Conservation (phyloP, 2,329 filamentous ascomycete genomes). For the Colletotrichum higginsianum region DNA sequence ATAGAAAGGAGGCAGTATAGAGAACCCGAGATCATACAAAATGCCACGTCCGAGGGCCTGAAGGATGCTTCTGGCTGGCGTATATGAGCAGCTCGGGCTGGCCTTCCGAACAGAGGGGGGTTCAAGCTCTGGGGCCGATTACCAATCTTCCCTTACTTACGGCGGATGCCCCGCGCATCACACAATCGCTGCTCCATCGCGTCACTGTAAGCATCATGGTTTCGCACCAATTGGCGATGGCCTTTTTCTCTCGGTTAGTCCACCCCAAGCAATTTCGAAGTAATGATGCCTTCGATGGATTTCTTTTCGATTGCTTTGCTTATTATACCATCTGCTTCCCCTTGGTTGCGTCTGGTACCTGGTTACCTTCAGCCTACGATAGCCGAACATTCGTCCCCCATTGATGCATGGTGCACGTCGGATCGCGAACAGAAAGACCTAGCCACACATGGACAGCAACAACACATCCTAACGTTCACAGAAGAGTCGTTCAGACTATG, state of each 20-base stretch:
- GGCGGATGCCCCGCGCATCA: not conserved
- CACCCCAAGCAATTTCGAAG: not conserved
- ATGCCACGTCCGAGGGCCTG: not conserved
- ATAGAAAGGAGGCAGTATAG: too few species aligned
- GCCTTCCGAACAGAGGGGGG: constrained; percentile 10
- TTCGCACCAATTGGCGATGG: not conserved
- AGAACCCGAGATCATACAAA: too few species aligned
- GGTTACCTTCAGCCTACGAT: not conserved
- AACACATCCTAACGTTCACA: not conserved
- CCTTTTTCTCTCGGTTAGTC: not conserved
- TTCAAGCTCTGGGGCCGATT: not conserved
- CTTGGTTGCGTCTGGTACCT: too few species aligned
- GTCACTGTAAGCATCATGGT: not conserved
- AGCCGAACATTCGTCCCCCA: not conserved
- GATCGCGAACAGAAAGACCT: too few species aligned
- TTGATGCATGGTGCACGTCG: too few species aligned
- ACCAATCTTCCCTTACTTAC: not conserved
- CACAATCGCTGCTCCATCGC: constrained; percentile 20
- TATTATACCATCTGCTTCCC: not conserved
- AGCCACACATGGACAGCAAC: not conserved
- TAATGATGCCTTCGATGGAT: constrained; percentile 3
- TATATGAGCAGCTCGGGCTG: constrained; percentile 15
- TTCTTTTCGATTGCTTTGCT: not conserved
- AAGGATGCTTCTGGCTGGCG: not conserved
- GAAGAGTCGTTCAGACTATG: too few species aligned